A percentile compares a stretch with the other conserved stretches of the same genome.
Evolutionary conservation across 177 flowering plant genomes (phyloP).

Genomic region (Telopea speciosissima): DNA sequence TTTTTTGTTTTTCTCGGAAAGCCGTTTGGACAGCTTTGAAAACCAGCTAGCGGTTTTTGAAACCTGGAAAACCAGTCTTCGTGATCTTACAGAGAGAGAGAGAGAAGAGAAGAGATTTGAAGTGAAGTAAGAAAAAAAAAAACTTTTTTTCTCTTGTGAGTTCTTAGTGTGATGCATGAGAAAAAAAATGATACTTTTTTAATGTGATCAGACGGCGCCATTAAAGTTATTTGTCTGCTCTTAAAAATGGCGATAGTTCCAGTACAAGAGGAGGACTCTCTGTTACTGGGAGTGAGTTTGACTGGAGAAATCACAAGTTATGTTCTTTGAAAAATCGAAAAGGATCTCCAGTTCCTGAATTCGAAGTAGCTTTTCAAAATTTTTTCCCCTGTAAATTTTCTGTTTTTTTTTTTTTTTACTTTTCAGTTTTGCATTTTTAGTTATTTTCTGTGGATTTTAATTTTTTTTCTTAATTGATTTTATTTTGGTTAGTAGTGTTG

Average conservation of each 20-base stretch:
- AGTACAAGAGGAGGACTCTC: neutral
- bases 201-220: neutral
- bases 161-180: neutral
- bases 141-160: too few relatives aligned
- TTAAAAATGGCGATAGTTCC: neutral
- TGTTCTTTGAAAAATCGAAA: neutral
- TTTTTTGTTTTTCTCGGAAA: slow-evolving; percentile 9
- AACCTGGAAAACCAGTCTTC: neutral
- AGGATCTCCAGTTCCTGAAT: neutral
- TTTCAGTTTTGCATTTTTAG: too few relatives aligned
- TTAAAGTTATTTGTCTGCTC: too few relatives aligned
- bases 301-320: neutral
- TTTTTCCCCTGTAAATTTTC: too few relatives aligned
- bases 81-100: slow-evolving; percentile 2
- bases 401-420: too few relatives aligned
- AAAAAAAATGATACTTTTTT: slow-evolving; percentile 1
- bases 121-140: too few relatives aligned
- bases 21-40: slow-evolving; percentile 3
- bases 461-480: neutral
- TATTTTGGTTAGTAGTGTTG: neutral
- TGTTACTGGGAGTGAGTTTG: neutral
- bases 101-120: neutral
- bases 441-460: too few relatives aligned
- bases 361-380: neutral
- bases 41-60: slow-evolving; percentile 21